Conservation (phyloP, 208 protist genomes). For the Leishmania aethiopica region DNA sequence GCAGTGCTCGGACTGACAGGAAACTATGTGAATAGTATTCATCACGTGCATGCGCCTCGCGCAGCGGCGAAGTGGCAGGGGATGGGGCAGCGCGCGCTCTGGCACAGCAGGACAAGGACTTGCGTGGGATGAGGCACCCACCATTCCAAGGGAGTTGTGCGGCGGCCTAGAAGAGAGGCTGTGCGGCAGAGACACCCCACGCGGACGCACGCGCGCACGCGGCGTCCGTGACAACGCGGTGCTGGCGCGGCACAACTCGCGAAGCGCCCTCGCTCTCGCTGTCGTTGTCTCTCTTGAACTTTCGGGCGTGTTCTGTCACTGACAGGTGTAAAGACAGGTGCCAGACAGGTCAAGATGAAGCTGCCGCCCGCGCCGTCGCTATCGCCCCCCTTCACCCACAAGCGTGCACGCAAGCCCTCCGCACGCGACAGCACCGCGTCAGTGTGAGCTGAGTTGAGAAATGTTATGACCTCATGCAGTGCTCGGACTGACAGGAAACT, state of each 20-base stretch:
- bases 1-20: conserved; percentile 19
- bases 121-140: background rate
- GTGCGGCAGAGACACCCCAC: background rate
- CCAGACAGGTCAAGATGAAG: conserved; percentile 7
- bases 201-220: background rate
- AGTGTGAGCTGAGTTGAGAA: conserved; percentile 16
- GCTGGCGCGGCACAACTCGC: conserved; percentile 1
- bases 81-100: background rate
- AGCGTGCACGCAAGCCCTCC: background rate
- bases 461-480: conserved; percentile 16
- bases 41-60: conserved; percentile 8
- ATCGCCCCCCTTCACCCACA: conserved; percentile 27
- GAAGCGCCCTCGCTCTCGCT: background rate
- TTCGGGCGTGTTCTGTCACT: conserved; percentile 4
- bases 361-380: background rate
- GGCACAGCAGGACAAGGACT: conserved; percentile 20
- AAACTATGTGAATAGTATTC: conserved; percentile 21
- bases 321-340: conserved; percentile 8
- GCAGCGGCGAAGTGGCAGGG: background rate
- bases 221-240: background rate
- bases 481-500: conserved; percentile 26
- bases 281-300: background rate
- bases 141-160: conserved; percentile 20
- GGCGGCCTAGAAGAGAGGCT: background rate
- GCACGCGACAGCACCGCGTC: background rate